Evolutionary conservation across 495 filamentous ascomycete genomes (phyloP).

Genomic region (Darksidea phi): DNA sequence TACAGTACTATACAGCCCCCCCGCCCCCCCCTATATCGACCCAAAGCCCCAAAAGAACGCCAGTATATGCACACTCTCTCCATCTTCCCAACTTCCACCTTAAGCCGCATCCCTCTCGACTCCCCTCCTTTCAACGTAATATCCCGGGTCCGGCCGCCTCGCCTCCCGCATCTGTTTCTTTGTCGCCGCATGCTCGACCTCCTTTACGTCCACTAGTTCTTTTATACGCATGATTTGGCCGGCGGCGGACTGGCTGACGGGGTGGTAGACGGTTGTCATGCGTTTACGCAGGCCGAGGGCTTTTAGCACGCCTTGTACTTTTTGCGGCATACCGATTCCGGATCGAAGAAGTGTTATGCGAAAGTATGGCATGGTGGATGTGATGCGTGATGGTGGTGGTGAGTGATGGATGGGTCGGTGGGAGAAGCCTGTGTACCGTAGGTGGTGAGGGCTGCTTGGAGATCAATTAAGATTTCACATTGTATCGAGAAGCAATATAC

Average conservation of each 20-base stretch:
- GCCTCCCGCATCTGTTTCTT: conserved; percentile 69
- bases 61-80: no score
- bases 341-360: conserved; percentile 91
- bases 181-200: conserved; percentile 71
- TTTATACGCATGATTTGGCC: conserved; percentile 98
- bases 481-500: no score
- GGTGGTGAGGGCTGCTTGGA: no score
- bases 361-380: conserved; percentile 77
- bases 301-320: conserved; percentile 77
- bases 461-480: background rate
- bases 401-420: background rate
- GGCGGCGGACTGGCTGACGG: conserved; percentile 76
- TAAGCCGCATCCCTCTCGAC: background rate
- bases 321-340: conserved; percentile 84
- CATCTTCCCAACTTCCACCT: no score
- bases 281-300: conserved; percentile 88
- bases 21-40: no score
- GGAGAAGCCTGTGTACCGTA: no score
- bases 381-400: background rate
- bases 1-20: no score
- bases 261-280: conserved; percentile 87
- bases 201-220: conserved; percentile 83
- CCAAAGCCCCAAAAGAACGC: no score
- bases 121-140: conserved; percentile 67
- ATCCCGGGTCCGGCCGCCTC: conserved; percentile 79